phyloP scores from a whole-genome alignment of 83 land plant genomes.

The Isoetes engelmannii region DNA sequence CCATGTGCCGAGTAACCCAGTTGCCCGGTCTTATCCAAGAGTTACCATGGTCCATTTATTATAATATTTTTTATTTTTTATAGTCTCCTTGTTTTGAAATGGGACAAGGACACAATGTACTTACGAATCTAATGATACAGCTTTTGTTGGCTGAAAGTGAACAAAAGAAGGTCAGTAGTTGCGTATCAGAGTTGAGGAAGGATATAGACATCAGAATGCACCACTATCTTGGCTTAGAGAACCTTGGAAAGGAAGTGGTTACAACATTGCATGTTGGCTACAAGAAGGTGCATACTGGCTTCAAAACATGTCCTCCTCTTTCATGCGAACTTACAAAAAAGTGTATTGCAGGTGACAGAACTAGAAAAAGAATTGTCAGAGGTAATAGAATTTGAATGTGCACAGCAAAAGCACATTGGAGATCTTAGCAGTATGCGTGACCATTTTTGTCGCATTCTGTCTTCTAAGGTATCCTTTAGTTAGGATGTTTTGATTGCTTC shows the following conservation, averaged over 20 bases:
- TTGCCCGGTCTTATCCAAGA: no score
- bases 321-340: background rate
- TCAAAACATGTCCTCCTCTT: background rate
- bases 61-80: background rate
- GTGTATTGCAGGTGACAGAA: constrained; percentile 7
- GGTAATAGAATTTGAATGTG: constrained; percentile 19
- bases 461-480: constrained; percentile 13
- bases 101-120: background rate
- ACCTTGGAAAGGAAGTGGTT: constrained; percentile 17
- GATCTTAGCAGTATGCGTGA: constrained; percentile 23
- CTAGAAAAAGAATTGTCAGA: constrained; percentile 16
- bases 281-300: constrained; percentile 6
- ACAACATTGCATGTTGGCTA: constrained; percentile 10
- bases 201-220: constrained; percentile 21
- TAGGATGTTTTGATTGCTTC: background rate
- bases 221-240: constrained; percentile 15
- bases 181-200: constrained; percentile 14
- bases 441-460: constrained; percentile 23
- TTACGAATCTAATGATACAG: background rate
- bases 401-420: constrained; percentile 18
- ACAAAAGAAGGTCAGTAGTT: constrained; percentile 14
- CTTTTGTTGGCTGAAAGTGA: constrained; percentile 18
- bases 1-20: no score
- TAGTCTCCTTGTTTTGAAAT: background rate
- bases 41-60: background rate